Evolutionary conservation across 331 rosid genomes (phyloP).

Genomic region (Saraca asoca): DNA sequence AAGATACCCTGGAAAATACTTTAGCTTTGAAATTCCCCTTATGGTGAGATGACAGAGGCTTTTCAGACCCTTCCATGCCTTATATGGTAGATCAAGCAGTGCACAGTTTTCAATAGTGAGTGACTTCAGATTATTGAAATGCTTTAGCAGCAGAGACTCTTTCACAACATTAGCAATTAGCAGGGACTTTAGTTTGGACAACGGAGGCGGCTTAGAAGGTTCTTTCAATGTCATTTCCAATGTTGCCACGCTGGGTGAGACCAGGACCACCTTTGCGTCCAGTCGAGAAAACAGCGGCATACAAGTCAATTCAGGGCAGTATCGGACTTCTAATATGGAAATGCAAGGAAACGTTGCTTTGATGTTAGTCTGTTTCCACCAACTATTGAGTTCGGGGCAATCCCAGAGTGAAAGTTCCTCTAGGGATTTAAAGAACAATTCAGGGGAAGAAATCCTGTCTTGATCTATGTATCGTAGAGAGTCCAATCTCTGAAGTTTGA

Average conservation of each 20-base stretch:
- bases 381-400: slow-evolving; percentile 33
- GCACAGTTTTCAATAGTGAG: slow-evolving; percentile 10
- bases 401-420: slow-evolving; percentile 36
- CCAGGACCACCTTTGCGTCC: slow-evolving; percentile 13
- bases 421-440: slow-evolving; percentile 28
- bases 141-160: neutral
- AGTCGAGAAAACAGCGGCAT: slow-evolving; percentile 33
- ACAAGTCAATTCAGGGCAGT: slow-evolving; percentile 29
- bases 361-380: slow-evolving; percentile 17
- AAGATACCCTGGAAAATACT: slow-evolving; percentile 25
- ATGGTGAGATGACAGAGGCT: slow-evolving; percentile 12
- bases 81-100: neutral
- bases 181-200: slow-evolving; percentile 25
- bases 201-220: neutral
- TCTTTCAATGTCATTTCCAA: neutral
- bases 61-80: slow-evolving; percentile 12
- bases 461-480: slow-evolving; percentile 21
- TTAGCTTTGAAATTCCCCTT: slow-evolving; percentile 9
- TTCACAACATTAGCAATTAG: neutral
- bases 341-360: neutral
- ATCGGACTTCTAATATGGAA: slow-evolving; percentile 16
- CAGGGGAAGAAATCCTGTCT: neutral
- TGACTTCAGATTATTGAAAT: neutral
- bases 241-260: slow-evolving; percentile 11
- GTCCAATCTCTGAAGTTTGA: slow-evolving; percentile 20